Percentiles rank a stretch among this genome's conserved stretches.
Conservation (phyloP, 768 basidiomycete genomes). For the Tubosaeta sp. region DNA sequence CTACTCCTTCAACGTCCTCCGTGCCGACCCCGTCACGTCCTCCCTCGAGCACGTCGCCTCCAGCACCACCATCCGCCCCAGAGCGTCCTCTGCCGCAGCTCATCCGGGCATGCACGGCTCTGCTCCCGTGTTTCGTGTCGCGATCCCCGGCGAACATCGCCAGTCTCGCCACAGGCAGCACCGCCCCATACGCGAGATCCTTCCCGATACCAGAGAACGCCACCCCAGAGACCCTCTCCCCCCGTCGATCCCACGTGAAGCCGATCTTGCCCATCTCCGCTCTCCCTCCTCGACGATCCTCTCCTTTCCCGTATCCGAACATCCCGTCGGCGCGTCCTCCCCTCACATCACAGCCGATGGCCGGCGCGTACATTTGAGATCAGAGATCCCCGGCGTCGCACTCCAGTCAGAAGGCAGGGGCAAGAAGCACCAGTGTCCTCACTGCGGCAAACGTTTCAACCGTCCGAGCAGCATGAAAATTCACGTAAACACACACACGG, state of each 20-base stretch:
- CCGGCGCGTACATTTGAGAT: constrained; percentile 25
- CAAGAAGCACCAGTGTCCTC: constrained; percentile 36
- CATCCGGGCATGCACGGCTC: constrained; percentile 31
- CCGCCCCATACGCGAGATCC: constrained; percentile 21
- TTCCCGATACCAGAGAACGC: constrained; percentile 22
- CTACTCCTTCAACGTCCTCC: constrained; percentile 44
- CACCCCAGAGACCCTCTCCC: constrained; percentile 20
- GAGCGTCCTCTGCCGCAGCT: constrained; percentile 13
- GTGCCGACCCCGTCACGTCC: constrained; percentile 38
- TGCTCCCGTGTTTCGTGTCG: constrained; percentile 37
- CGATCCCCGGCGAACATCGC: constrained; percentile 24
- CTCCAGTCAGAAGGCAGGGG: constrained; percentile 31
- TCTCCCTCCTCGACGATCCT: constrained; percentile 31
- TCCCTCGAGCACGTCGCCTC: constrained; percentile 44
- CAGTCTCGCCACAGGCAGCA: constrained; percentile 15
- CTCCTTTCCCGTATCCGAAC: constrained; percentile 32
- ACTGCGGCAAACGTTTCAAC: constrained; percentile 40
- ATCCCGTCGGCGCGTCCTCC: constrained; percentile 20
- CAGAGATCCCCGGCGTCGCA: constrained; percentile 21
- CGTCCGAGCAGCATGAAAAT: constrained; percentile 40
- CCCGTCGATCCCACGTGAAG: constrained; percentile 30
- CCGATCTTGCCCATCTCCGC: constrained; percentile 28
- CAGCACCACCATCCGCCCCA: constrained; percentile 36
- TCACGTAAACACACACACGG: constrained; percentile 40
- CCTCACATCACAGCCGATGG: constrained; percentile 26